Evolutionary conservation across 2,329 filamentous ascomycete genomes (phyloP).

Genomic region (Xylaria sp.): DNA sequence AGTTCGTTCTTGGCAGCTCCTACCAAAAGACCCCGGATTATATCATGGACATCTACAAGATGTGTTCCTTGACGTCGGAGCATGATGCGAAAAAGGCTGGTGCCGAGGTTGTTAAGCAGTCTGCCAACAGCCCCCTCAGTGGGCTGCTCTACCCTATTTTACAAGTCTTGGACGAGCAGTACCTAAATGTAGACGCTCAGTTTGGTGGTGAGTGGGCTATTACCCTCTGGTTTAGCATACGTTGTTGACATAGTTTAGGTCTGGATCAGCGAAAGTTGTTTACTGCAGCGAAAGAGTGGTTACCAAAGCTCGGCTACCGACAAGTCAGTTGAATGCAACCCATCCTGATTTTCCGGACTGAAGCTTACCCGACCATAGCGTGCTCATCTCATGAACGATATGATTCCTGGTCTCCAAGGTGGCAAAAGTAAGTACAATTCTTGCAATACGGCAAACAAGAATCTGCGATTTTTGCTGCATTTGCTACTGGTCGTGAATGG

Average conservation of each 20-base stretch:
- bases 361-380: constrained; percentile 45
- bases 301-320: constrained; percentile 87
- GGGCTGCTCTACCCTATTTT: constrained; percentile 87
- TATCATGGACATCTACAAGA: constrained; percentile 87
- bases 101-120: constrained; percentile 94
- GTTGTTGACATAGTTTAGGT: constrained; percentile 43
- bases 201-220: constrained; percentile 71
- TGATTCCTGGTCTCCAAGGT: constrained; percentile 85
- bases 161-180: constrained; percentile 90
- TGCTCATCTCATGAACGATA: constrained; percentile 82
- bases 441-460: neutral
- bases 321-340: constrained; percentile 46
- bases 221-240: neutral
- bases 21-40: constrained; percentile 82
- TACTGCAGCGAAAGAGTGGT: constrained; percentile 82
- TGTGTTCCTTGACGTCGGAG: constrained; percentile 76
- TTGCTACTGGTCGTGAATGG: neutral
- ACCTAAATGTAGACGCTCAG: constrained; percentile 88
- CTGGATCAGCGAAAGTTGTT: constrained; percentile 92
- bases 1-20: constrained; percentile 84
- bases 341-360: neutral
- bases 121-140: constrained; percentile 76
- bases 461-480: neutral
- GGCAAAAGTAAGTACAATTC: constrained; percentile 70
- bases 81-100: constrained; percentile 82